These are phyloP conservation scores for Claviceps sp. DNA, from an alignment of 2,329 filamentous ascomycete species.

Conservation along the genomic window DNA sequence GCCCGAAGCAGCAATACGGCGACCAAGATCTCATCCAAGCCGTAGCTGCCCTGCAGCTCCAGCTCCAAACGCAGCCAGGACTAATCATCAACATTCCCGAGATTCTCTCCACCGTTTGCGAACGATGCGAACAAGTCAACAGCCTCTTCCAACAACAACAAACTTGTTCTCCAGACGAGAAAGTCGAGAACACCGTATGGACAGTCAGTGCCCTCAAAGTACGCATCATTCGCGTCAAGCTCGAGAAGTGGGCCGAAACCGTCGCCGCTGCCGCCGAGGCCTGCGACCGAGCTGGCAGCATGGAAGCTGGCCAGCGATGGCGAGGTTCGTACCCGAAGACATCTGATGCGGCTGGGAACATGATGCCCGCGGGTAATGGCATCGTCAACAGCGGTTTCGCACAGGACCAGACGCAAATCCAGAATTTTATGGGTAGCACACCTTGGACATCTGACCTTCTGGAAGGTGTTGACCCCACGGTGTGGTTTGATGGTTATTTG, in stretches of 20 bases:
- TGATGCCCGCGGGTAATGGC: background rate
- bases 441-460: slow-evolving; percentile 20
- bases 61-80: slow-evolving; percentile 29
- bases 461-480: slow-evolving; percentile 19
- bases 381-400: slow-evolving; percentile 10
- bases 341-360: background rate
- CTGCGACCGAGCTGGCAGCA: slow-evolving; percentile 7
- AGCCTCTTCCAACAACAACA: slow-evolving; percentile 21
- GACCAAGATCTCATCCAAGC: slow-evolving; percentile 26
- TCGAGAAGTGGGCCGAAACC: slow-evolving; percentile 34
- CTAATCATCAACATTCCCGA: slow-evolving; percentile 31
- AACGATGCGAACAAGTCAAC: slow-evolving; percentile 30
- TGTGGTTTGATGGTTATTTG: slow-evolving; percentile 23
- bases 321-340: slow-evolving; percentile 9
- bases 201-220: slow-evolving; percentile 34
- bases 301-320: slow-evolving; percentile 4
- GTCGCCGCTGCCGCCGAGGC: slow-evolving; percentile 24
- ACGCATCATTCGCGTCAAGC: slow-evolving; percentile 29
- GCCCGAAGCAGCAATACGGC: slow-evolving; percentile 8
- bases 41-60: slow-evolving; percentile 26
- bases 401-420: slow-evolving; percentile 12
- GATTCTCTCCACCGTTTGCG: slow-evolving; percentile 27
- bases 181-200: slow-evolving; percentile 32
- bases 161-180: slow-evolving; percentile 17
- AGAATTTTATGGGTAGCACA: slow-evolving; percentile 14